These are phyloP conservation scores for Pisolithus tinctorius DNA, from an alignment of 768 basidiomycete genomes.

Conservation along the genomic window DNA sequence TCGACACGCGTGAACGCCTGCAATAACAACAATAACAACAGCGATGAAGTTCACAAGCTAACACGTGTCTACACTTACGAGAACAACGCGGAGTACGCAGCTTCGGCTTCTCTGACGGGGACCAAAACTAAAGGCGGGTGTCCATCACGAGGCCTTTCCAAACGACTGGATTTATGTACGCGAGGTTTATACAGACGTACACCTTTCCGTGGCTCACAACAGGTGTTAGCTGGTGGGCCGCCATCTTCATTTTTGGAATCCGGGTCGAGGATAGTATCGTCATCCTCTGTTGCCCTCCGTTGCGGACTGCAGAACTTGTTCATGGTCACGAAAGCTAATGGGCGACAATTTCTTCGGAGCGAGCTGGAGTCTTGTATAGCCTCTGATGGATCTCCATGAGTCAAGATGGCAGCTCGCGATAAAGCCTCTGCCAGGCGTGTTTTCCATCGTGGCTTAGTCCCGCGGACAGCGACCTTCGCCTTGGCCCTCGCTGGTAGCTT, in stretches of 20 bases:
- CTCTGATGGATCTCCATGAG: constrained; percentile 19
- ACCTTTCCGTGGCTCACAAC: background rate
- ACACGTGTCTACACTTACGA: constrained; percentile 11
- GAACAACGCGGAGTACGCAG: constrained; percentile 21
- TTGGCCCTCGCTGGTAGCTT: constrained; percentile 1
- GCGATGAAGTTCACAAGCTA: background rate
- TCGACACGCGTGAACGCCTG: constrained; percentile 1
- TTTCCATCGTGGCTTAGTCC: background rate
- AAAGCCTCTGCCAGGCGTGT: constrained; percentile 10
- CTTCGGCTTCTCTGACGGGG: constrained; percentile 22
- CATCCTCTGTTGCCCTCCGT: background rate
- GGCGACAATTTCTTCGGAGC: constrained; percentile 10
- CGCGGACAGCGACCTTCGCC: background rate
- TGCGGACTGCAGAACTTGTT: constrained; percentile 12
- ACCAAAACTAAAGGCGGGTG: constrained; percentile 18
- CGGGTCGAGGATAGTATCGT: background rate
- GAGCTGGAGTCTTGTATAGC: constrained; percentile 7
- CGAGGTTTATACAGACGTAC: background rate
- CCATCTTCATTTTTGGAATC: background rate
- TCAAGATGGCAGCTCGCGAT: constrained; percentile 21
- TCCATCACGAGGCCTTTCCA: background rate
- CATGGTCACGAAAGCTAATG: constrained; percentile 23
- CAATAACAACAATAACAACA: constrained; percentile 4
- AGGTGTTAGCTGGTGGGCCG: background rate
- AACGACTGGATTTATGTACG: constrained; percentile 1